Evolutionary conservation across 768 basidiomycete species (phyloP), one percentile per base, ranked within the genome.

Genomic region (Lyophyllum decastes): DNA sequence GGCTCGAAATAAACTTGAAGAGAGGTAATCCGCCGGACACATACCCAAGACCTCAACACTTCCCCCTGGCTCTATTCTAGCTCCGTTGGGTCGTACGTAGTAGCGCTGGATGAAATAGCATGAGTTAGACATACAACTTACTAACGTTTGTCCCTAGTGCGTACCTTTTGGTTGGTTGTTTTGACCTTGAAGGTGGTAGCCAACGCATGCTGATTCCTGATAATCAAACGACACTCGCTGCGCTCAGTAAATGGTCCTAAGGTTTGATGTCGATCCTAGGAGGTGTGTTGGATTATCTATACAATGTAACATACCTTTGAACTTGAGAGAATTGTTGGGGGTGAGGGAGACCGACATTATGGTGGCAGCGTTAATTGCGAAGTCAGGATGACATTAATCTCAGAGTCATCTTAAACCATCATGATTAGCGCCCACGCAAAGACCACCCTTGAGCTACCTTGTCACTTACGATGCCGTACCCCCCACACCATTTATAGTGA

Each of bases 51-150:
- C 49, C 3, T 46, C 34, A 9, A 52, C 9, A 26, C 27, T 17
- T 22, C 16, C 26, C 4, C 54, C 49, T 46, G 44, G 35, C 33
- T 52, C 59, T 4, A 60, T 30, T n/a, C 41, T 60, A 11, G 22
- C 10, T 11, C 4, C 22, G 35, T 55, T 60, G 16, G 59, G 59
- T 30, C 9, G 44, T 25, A 44, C 53, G 38, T 14, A 8, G 14
- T 52, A 59, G 16, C 44, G 21, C 59, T 59, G 22, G n/a, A 50
- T 26, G 41, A 14, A 17, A 41, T 2, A 41, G 33, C 11, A 34
- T 22, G 7, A 2, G 35, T 30, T 16, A 22, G 14, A 22, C 14
- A 25, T 41, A 19, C 40, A 19, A 16, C n/a, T n/a, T n/a, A n/a
- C n/a, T n/a, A n/a, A n/a, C n/a, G n/a, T 41, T 41, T n/a, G 5